Percentiles rank a stretch among this genome's conserved stretches.
Conservation (phyloP, 108 stramenopile species). For the Nannochloropsis oceanica region DNA sequence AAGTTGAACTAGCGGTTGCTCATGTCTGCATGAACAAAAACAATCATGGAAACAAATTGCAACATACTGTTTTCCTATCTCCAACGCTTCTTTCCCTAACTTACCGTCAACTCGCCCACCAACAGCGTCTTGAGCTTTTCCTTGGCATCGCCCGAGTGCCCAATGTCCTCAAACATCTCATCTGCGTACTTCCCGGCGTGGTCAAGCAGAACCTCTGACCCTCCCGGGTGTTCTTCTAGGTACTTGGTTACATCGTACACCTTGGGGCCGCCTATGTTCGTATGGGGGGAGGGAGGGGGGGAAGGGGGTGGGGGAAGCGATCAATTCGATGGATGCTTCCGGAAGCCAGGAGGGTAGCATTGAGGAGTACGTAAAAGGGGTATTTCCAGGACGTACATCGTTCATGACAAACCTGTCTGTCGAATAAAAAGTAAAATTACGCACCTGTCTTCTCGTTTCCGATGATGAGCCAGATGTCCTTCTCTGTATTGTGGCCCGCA, state of each 20-base stretch:
- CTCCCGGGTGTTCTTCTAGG: conserved; percentile 89
- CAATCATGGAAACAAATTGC: too few relatives aligned
- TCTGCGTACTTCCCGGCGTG: conserved; percentile 48
- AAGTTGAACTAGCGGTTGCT: too few relatives aligned
- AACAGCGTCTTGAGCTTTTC: conserved; percentile 46
- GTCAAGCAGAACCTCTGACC: conserved; percentile 81
- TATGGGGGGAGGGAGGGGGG: neutral
- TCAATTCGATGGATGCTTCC: neutral
- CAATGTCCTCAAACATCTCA: conserved; percentile 95
- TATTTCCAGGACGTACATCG: neutral
- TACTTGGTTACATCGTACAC: conserved; percentile 94
- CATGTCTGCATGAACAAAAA: too few relatives aligned
- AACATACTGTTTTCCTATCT: too few relatives aligned
- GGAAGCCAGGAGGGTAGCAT: too few relatives aligned
- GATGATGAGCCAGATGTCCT: conserved; percentile 87
- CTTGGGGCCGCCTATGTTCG: conserved; percentile 63
- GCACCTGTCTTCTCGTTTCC: conserved; percentile 73
- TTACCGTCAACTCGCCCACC: conserved; percentile 15
- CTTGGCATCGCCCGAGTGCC: conserved; percentile 81
- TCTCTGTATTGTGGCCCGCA: conserved; percentile 65
- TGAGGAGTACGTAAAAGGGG: neutral
- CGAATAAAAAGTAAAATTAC: neutral
- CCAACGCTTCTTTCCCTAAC: neutral
- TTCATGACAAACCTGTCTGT: too few relatives aligned
- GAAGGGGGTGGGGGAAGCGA: neutral